These are phyloP conservation scores for Pyrenochaeta sp. DNA, from an alignment of 2,329 filamentous ascomycete genomes.

Conservation along the genomic window DNA sequence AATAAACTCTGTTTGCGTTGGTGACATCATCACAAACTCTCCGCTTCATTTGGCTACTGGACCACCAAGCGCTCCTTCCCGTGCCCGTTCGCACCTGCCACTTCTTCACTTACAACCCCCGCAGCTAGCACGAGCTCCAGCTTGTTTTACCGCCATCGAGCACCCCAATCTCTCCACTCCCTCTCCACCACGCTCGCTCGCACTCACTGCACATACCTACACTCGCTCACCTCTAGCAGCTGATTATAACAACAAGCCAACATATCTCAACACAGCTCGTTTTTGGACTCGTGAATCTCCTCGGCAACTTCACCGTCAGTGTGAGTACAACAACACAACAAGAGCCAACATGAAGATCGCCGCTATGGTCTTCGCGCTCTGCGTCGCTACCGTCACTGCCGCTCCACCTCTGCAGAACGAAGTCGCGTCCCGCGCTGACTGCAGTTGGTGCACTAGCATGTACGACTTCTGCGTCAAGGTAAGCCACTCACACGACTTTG, in stretches of 20 bases:
- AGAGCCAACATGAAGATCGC: slow-evolving; percentile 12
- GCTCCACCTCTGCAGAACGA: neutral
- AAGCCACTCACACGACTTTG: neutral
- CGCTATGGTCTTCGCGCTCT: slow-evolving; percentile 2
- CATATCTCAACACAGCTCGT: neutral
- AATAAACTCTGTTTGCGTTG: neutral
- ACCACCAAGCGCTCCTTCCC: neutral
- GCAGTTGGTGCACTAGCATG: slow-evolving; percentile 7
- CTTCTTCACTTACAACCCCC: neutral
- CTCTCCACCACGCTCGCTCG: neutral
- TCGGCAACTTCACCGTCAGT: too few relatives aligned
- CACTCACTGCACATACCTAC: neutral
- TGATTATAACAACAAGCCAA: neutral
- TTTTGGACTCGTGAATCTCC: neutral
- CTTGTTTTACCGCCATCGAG: neutral
- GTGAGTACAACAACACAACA: neutral
- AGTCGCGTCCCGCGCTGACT: slow-evolving; percentile 7
- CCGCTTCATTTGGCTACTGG: neutral
- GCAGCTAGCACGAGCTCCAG: neutral
- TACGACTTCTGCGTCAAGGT: slow-evolving; percentile 23
- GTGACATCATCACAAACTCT: neutral
- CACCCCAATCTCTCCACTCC: neutral
- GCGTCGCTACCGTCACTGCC: neutral
- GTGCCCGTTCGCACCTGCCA: neutral
- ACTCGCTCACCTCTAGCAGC: neutral